Evolutionary conservation across 2,329 filamentous ascomycete species (phyloP).

Genomic region (Chaetomium sp.): DNA sequence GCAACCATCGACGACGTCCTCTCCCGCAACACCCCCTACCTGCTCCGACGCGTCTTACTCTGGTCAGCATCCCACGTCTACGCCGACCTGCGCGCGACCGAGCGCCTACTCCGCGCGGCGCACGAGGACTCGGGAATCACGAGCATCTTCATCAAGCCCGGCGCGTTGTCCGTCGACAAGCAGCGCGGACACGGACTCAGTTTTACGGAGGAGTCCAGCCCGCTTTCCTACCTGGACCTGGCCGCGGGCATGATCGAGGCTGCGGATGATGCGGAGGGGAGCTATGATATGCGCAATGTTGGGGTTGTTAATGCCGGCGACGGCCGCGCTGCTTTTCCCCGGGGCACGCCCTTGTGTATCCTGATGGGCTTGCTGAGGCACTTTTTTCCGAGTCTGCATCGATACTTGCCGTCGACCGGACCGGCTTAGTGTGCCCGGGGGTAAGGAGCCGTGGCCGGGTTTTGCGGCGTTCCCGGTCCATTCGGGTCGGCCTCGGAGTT

Average conservation of each 20-base stretch:
- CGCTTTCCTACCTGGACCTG: neutral
- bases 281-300: neutral
- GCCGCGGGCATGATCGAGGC: slow-evolving; percentile 3
- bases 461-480: no score
- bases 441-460: no score
- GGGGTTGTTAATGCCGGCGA: slow-evolving; percentile 24
- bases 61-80: slow-evolving; percentile 33
- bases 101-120: slow-evolving; percentile 30
- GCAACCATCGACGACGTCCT: slow-evolving; percentile 36
- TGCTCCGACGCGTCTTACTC: slow-evolving; percentile 27
- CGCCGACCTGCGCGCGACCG: slow-evolving; percentile 31
- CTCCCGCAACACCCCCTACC: slow-evolving; percentile 25
- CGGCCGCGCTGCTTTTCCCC: slow-evolving; percentile 24
- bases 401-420: neutral
- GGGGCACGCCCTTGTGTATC: neutral
- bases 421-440: no score
- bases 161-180: slow-evolving; percentile 31
- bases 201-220: slow-evolving; percentile 13
- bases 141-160: slow-evolving; percentile 38
- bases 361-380: neutral
- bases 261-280: neutral
- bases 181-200: slow-evolving; percentile 36
- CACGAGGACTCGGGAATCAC: slow-evolving; percentile 32
- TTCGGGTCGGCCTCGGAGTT: no score
- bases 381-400: neutral